Conservation (phyloP, 192 early-diverging fungal genomes). For the Backusella luteola region DNA sequence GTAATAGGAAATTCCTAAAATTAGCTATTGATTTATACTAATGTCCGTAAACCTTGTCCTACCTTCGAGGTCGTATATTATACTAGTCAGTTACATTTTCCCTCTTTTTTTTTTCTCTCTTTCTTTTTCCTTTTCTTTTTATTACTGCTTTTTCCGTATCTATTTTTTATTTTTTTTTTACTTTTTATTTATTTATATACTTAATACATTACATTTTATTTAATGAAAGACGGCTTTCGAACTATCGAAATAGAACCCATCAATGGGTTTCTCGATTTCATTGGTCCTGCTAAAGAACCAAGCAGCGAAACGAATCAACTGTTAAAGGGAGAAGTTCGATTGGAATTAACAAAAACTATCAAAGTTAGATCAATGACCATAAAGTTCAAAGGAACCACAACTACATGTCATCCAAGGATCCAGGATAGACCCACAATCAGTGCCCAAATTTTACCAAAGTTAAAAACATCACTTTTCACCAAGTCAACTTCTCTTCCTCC, state of each 20-base stretch:
- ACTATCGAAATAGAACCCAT: not conserved
- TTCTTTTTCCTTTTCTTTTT: not conserved
- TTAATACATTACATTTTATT: not conserved
- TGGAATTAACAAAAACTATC: slow-evolving; percentile 23
- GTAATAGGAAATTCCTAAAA: not conserved
- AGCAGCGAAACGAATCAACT: not conserved
- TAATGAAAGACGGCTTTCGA: not conserved
- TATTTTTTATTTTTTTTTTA: not conserved
- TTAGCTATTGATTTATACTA: slow-evolving; percentile 1
- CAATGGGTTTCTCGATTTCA: slow-evolving; percentile 1
- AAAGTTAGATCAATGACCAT: slow-evolving; percentile 26
- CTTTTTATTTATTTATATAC: not conserved
- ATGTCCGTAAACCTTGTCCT: slow-evolving; percentile 1
- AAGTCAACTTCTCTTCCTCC: slow-evolving; percentile 15
- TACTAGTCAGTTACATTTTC: not conserved
- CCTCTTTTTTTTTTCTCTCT: not conserved
- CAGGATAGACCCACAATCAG: not conserved
- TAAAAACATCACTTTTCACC: slow-evolving; percentile 6
- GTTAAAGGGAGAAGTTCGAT: slow-evolving; percentile 18
- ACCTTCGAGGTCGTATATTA: not conserved
- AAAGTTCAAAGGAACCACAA: slow-evolving; percentile 33
- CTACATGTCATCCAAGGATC: not conserved
- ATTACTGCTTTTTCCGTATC: not conserved
- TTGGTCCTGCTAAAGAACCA: not conserved
- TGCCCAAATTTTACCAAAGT: slow-evolving; percentile 22